Conservation (phyloP, 306 rosid genomes). For the Vicia villosa region DNA sequence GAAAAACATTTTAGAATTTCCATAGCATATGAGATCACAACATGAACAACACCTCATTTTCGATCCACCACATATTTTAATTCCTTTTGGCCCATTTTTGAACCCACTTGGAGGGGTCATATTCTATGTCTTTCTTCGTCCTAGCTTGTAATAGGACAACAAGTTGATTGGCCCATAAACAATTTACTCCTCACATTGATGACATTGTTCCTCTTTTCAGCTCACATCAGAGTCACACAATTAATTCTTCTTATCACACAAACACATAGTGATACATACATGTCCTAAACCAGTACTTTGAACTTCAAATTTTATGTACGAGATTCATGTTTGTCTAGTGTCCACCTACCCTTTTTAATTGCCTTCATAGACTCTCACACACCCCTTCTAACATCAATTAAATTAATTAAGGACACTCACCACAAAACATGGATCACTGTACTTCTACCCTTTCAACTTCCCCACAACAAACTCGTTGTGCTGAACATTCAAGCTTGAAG, state of each 20-base stretch:
- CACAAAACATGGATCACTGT: conserved; percentile 38
- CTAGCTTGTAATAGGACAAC: not conserved
- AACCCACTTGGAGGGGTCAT: conserved; percentile 9
- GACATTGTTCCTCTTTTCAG: conserved; percentile 4
- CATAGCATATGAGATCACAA: no score
- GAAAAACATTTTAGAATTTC: no score
- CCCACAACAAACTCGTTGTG: conserved; percentile 18
- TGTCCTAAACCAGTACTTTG: not conserved
- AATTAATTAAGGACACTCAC: not conserved
- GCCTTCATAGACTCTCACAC: not conserved
- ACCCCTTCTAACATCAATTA: not conserved
- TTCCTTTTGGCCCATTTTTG: conserved; percentile 1
- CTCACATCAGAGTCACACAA: not conserved
- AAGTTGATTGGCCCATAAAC: conserved; percentile 15
- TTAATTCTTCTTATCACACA: conserved; percentile 3
- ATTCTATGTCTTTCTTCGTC: not conserved
- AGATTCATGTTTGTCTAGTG: not conserved
- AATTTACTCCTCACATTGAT: not conserved
- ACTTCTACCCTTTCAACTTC: conserved; percentile 27
- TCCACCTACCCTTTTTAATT: conserved; percentile 8
- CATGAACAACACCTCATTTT: no score
- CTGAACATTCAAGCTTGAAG: conserved; percentile 45
- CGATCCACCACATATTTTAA: no score
- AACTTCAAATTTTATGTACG: not conserved
- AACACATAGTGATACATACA: not conserved